These are phyloP conservation scores for Neurospora sp. DNA, from an alignment of 495 filamentous ascomycete species.

Conservation along the genomic window DNA sequence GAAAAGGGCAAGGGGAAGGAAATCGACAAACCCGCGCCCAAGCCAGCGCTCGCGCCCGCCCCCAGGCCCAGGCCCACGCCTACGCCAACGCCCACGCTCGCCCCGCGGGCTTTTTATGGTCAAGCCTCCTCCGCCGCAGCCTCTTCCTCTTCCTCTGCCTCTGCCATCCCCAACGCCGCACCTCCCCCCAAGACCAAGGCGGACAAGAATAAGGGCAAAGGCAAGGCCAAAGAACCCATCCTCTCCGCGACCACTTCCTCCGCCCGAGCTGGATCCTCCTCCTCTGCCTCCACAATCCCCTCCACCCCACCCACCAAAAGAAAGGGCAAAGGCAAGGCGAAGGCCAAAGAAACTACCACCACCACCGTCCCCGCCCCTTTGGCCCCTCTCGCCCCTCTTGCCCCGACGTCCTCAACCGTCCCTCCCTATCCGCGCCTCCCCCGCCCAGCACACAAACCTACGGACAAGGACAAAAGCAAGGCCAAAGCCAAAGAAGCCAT, in stretches of 20 bases:
- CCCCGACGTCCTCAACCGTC: not conserved
- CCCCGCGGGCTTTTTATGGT: not conserved
- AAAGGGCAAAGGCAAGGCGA: not conserved
- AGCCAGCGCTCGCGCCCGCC: not conserved
- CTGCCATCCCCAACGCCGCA: not conserved
- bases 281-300: not conserved
- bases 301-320: not conserved
- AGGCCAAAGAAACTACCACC: not conserved
- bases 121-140: not conserved
- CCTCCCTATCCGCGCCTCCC: not conserved
- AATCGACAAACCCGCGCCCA: not conserved
- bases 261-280: not conserved
- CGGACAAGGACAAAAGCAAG: too few species aligned
- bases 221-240: too few species aligned
- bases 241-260: too few species aligned
- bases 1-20: not conserved
- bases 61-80: not conserved
- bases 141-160: not conserved
- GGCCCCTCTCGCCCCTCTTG: not conserved
- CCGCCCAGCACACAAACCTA: not conserved
- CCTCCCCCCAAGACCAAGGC: not conserved
- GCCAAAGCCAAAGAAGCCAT: not conserved
- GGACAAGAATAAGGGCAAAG: not conserved
- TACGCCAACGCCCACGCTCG: not conserved
- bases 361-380: not conserved